Percentiles rank a stretch among this genome's conserved stretches.
phyloP scores from a whole-genome alignment of 2,329 filamentous ascomycete genomes.

The Colletotrichum sp. region DNA sequence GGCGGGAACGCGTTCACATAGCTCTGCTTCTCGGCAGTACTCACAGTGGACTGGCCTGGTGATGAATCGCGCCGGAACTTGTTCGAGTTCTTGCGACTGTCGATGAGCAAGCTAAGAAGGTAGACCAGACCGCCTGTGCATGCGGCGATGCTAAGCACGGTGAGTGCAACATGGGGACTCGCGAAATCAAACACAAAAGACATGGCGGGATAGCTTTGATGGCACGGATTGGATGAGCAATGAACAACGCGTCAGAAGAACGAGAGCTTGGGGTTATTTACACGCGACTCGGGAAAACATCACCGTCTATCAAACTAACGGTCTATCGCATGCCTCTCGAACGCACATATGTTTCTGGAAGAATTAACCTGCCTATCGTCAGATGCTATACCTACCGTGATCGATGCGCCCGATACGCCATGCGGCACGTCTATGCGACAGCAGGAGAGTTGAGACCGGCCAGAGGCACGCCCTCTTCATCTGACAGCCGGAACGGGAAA shows the following conservation, averaged over 20 bases:
- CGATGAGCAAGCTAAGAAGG: not conserved
- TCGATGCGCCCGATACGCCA: not conserved
- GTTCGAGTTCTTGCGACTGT: not conserved
- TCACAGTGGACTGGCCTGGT: not conserved
- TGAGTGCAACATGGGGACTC: not conserved
- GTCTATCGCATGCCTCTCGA: not conserved
- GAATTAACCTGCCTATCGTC: not conserved
- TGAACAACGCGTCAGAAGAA: not conserved
- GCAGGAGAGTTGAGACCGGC: not conserved
- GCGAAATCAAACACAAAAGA: not conserved
- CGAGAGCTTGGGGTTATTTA: not conserved
- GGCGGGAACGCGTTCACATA: conserved; percentile 32
- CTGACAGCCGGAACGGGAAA: not conserved
- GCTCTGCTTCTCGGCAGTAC: conserved; percentile 4
- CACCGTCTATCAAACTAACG: not conserved
- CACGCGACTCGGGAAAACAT: not conserved
- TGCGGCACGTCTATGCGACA: not conserved
- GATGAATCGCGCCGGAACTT: not conserved
- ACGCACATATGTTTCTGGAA: not conserved
- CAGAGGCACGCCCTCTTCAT: not conserved
- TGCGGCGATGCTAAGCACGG: not conserved
- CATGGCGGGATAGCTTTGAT: not conserved
- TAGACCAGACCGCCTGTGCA: not conserved
- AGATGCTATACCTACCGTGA: not conserved
- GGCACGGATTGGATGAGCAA: not conserved